Evolutionary conservation across 768 basidiomycete species (phyloP).

Genomic region (Podaxis rugospora): DNA sequence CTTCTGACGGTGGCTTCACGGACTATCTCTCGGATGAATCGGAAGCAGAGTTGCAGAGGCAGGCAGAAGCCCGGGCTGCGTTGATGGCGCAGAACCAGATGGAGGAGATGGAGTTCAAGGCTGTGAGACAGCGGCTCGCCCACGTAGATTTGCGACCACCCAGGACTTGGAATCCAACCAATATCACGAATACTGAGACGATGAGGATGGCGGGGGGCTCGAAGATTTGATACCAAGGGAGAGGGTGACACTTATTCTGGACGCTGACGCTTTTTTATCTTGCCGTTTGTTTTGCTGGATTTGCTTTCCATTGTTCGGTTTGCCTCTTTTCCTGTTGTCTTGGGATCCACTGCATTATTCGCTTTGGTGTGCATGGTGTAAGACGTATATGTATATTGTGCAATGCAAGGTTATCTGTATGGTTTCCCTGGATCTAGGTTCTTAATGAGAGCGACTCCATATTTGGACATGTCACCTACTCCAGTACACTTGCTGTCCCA

Average conservation of each 20-base stretch:
- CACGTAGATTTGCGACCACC: slow-evolving; percentile 73
- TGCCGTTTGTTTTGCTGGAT: background rate
- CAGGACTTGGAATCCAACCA: slow-evolving; percentile 66
- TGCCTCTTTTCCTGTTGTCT: slow-evolving; percentile 3
- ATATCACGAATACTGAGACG: slow-evolving; percentile 27
- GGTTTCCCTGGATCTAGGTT: background rate
- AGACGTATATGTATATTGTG: slow-evolving; percentile 9
- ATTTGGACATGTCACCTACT: slow-evolving; percentile 5
- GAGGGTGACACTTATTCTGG: background rate
- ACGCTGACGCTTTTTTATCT: background rate
- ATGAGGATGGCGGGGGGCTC: slow-evolving; percentile 6
- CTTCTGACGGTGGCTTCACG: slow-evolving; percentile 84
- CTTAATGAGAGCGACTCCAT: background rate
- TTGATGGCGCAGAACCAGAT: slow-evolving; percentile 74
- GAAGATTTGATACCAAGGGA: slow-evolving; percentile 3
- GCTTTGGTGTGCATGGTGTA: slow-evolving; percentile 10
- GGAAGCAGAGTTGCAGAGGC: slow-evolving; percentile 83
- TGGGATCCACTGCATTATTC: slow-evolving; percentile 12
- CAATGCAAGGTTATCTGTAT: background rate
- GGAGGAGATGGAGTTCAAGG: slow-evolving; percentile 79
- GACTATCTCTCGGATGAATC: slow-evolving; percentile 92
- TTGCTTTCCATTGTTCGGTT: background rate
- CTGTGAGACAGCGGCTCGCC: slow-evolving; percentile 74
- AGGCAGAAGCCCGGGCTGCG: slow-evolving; percentile 78
- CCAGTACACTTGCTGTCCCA: background rate